Conservation (phyloP, 441 rosid genomes). For the Euphorbia celastroides region DNA sequence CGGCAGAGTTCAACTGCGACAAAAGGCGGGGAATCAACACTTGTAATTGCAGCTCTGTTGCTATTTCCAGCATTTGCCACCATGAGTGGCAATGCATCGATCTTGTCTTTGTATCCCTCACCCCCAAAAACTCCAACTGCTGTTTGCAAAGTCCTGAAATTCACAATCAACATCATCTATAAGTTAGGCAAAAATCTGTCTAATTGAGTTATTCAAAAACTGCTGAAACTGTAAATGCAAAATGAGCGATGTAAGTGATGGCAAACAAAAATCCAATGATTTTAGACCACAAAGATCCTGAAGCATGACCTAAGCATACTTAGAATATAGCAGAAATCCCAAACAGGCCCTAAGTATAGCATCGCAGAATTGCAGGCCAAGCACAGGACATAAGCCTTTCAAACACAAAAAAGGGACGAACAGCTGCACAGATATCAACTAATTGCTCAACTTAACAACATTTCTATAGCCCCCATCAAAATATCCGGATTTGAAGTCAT, state of each 20-base stretch:
- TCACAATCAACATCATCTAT: conserved; percentile 18
- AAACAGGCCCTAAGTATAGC: too few relatives aligned
- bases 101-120: conserved; percentile 59
- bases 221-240: not conserved
- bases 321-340: not conserved
- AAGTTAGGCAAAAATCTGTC: not conserved
- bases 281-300: not conserved
- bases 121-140: conserved; percentile 98
- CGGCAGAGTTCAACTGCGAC: conserved; percentile 83
- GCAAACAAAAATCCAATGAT: not conserved
- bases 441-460: not conserved
- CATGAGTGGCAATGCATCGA: conserved; percentile 75
- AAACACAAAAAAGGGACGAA: not conserved
- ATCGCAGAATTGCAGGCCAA: too few relatives aligned
- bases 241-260: not conserved
- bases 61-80: conserved; percentile 88
- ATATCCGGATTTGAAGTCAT: not conserved
- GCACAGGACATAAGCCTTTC: not conserved
- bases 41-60: conserved; percentile 69
- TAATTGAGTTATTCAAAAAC: not conserved
- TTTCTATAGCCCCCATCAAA: not conserved
- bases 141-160: conserved; percentile 84
- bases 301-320: too few relatives aligned
- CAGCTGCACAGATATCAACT: not conserved
- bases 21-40: conserved; percentile 69